A percentile compares a stretch with the other conserved stretches of the same genome.
Evolutionary conservation across 495 filamentous ascomycete genomes (phyloP).

Genomic region (Chaetomium cochliodes): DNA sequence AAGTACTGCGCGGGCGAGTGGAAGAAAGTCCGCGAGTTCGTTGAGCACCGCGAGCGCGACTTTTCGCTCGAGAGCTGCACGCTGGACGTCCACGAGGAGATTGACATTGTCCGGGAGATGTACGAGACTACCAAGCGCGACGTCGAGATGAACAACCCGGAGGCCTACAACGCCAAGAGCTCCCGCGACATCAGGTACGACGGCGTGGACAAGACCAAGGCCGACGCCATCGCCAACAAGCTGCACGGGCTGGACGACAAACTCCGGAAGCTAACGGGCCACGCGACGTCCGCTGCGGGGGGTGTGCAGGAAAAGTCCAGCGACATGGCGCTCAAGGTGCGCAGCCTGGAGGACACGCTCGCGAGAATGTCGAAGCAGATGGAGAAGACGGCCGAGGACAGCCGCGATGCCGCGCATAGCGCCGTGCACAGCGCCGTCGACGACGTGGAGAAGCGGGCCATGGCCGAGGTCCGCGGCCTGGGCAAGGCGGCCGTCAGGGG

Average conservation of each 20-base stretch:
- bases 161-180: background rate
- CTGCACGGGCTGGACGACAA: slow-evolving; percentile 6
- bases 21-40: slow-evolving; percentile 12
- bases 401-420: background rate
- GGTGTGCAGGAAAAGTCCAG: background rate
- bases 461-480: background rate
- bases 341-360: slow-evolving; percentile 8
- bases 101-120: slow-evolving; percentile 1
- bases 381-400: background rate
- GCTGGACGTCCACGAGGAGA: slow-evolving; percentile 12
- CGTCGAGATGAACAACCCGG: slow-evolving; percentile 7
- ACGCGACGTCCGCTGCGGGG: background rate
- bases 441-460: background rate
- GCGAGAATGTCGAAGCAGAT: background rate
- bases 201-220: slow-evolving; percentile 2
- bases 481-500: slow-evolving; percentile 2
- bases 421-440: background rate
- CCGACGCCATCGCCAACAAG: slow-evolving; percentile 9
- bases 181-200: background rate
- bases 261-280: background rate
- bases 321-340: background rate
- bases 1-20: slow-evolving; percentile 11
- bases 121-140: slow-evolving; percentile 13
- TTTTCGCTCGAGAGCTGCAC: slow-evolving; percentile 5
- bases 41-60: slow-evolving; percentile 15